Evolutionary conservation across 345 rosid species (phyloP).

Genomic region (Aethionema arabicum): DNA sequence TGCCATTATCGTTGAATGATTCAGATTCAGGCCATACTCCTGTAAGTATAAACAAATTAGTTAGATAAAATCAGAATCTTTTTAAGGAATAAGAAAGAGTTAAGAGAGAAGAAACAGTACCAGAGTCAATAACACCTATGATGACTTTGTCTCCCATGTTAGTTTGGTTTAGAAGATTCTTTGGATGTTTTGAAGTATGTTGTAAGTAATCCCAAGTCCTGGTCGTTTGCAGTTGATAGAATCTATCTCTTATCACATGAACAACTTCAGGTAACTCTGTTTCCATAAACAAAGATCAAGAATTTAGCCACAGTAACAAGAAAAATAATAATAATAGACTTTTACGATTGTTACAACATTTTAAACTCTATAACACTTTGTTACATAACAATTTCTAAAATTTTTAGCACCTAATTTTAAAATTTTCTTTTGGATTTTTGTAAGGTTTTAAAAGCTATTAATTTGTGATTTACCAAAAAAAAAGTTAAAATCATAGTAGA

Average conservation of each 20-base stretch:
- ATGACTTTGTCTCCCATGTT: constrained; percentile 62
- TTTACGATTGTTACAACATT: too few relatives aligned
- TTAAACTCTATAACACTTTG: too few relatives aligned
- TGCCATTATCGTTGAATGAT: constrained; percentile 47
- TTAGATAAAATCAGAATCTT: neutral
- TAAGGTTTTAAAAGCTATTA: too few relatives aligned
- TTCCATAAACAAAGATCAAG: neutral
- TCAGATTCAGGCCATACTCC: constrained; percentile 56
- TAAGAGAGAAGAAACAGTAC: constrained; percentile 27
- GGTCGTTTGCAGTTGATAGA: constrained; percentile 58
- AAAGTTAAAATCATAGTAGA: neutral
- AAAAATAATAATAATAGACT: too few relatives aligned
- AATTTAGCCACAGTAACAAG: neutral
- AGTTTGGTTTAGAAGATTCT: constrained; percentile 42
- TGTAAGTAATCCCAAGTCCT: constrained; percentile 69
- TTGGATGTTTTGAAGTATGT: constrained; percentile 44
- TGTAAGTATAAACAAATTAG: neutral
- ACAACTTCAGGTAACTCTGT: constrained; percentile 58
- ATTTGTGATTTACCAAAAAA: too few relatives aligned
- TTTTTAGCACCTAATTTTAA: too few relatives aligned
- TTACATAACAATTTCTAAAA: too few relatives aligned
- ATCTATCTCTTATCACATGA: constrained; percentile 53
- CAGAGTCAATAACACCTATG: constrained; percentile 63
- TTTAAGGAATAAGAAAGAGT: neutral
- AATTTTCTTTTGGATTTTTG: too few relatives aligned